Conservation (phyloP, 176 grass and related monocot genomes). For the Ananas comosus region DNA sequence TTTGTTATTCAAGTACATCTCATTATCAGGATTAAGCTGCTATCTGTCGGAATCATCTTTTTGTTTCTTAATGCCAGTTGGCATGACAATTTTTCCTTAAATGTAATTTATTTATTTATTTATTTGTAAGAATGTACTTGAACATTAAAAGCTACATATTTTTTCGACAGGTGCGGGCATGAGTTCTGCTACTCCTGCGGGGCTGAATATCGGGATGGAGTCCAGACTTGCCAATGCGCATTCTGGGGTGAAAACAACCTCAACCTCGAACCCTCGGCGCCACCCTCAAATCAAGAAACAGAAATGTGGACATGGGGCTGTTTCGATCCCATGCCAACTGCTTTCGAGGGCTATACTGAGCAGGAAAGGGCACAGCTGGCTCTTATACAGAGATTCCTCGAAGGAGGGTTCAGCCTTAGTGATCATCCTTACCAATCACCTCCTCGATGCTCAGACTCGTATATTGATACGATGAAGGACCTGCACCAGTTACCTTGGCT, state of each 20-base stretch:
- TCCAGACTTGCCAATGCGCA: slow-evolving; percentile 79
- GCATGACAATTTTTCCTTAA: neutral
- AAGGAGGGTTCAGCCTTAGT: slow-evolving; percentile 61
- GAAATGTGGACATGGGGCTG: slow-evolving; percentile 91
- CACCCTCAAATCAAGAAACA: slow-evolving; percentile 40
- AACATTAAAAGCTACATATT: neutral
- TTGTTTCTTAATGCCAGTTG: too few relatives aligned
- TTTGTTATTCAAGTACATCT: too few relatives aligned
- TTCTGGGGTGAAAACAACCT: slow-evolving; percentile 55
- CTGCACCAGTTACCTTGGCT: slow-evolving; percentile 99
- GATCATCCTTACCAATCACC: slow-evolving; percentile 67
- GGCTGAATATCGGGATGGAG: slow-evolving; percentile 54
- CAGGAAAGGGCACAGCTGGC: slow-evolving; percentile 88
- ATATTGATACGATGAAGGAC: slow-evolving; percentile 91
- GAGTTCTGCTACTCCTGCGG: slow-evolving; percentile 95
- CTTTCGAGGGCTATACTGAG: slow-evolving; percentile 80
- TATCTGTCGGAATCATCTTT: too few relatives aligned
- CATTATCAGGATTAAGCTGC: too few relatives aligned
- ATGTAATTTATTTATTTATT: neutral
- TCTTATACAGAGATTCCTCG: slow-evolving; percentile 87
- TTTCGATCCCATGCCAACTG: slow-evolving; percentile 55
- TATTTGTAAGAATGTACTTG: neutral
- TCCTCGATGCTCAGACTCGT: slow-evolving; percentile 60
- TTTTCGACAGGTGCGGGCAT: slow-evolving; percentile 72
- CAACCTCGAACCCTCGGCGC: slow-evolving; percentile 16